Evolutionary conservation across 106 monocot genomes (phyloP).

Genomic region (Platanthera zijinensis): DNA sequence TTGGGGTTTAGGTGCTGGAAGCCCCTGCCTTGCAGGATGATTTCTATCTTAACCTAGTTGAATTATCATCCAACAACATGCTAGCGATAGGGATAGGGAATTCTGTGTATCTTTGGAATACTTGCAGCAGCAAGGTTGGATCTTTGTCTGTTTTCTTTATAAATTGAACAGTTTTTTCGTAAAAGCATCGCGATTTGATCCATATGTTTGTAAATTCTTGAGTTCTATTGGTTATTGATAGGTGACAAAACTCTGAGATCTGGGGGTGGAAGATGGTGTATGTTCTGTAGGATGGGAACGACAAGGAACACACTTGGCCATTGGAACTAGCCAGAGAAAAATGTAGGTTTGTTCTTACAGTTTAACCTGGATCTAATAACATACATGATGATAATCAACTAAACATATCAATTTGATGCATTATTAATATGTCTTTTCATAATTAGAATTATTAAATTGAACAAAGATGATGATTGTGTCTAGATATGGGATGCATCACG

Average conservation of each 20-base stretch:
- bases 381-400: neutral
- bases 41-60: conserved; percentile 95
- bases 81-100: conserved; percentile 86
- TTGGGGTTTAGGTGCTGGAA: conserved; percentile 64
- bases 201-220: neutral
- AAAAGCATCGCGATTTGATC: neutral
- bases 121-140: too few relatives aligned
- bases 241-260: conserved; percentile 86
- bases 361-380: neutral
- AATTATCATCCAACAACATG: conserved; percentile 87
- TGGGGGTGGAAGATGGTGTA: conserved; percentile 79
- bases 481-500: conserved; percentile 97
- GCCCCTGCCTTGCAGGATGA: conserved; percentile 94
- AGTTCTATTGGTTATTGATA: conserved; percentile 8
- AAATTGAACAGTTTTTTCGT: neutral
- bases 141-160: too few relatives aligned
- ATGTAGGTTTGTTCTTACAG: conserved; percentile 43
- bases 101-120: too few relatives aligned
- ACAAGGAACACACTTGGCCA: conserved; percentile 67
- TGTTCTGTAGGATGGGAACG: conserved; percentile 95
- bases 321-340: conserved; percentile 83
- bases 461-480: neutral
- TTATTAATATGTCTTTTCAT: neutral
- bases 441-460: neutral
- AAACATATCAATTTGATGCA: neutral